Percentiles rank a stretch among this genome's conserved stretches.
These are phyloP conservation scores for Trichopus zeylanicus DNA, from an alignment of 116 monocot genomes.

Conservation along the genomic window DNA sequence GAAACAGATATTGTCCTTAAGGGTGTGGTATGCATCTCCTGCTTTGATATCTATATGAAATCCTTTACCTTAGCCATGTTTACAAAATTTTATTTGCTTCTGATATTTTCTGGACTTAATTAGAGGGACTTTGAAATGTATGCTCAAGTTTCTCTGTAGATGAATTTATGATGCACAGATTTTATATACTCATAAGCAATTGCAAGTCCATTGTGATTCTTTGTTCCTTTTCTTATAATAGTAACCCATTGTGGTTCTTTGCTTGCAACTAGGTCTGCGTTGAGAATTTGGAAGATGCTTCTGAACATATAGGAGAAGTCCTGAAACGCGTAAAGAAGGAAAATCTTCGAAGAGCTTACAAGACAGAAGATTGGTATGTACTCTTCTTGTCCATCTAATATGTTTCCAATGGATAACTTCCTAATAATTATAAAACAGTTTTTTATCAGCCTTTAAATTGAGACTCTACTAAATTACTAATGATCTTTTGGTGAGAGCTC, in stretches of 20 bases:
- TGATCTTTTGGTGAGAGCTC: too few species aligned
- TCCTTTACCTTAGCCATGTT: not conserved
- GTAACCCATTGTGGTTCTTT: too few species aligned
- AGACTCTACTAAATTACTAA: too few species aligned
- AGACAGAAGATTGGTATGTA: conserved; percentile 68
- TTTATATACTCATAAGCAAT: too few species aligned
- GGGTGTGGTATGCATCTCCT: conserved; percentile 72
- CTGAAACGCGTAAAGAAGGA: conserved; percentile 81
- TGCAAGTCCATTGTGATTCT: not conserved
- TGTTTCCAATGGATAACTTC: not conserved
- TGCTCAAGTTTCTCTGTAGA: too few species aligned
- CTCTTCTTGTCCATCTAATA: not conserved
- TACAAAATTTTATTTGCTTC: not conserved
- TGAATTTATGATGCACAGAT: too few species aligned
- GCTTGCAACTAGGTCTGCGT: conserved; percentile 62
- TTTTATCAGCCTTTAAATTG: too few species aligned
- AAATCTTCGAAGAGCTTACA: conserved; percentile 83
- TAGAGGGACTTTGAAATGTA: too few species aligned
- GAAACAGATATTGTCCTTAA: conserved; percentile 94
- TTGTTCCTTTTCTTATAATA: too few species aligned
- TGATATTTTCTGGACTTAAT: not conserved
- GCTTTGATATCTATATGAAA: not conserved
- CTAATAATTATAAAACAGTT: too few species aligned
- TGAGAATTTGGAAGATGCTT: conserved; percentile 86
- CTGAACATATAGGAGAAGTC: conserved; percentile 90